Evolutionary conservation across 148 eudicot species (phyloP).

Genomic region (Selenicereus undatus): DNA sequence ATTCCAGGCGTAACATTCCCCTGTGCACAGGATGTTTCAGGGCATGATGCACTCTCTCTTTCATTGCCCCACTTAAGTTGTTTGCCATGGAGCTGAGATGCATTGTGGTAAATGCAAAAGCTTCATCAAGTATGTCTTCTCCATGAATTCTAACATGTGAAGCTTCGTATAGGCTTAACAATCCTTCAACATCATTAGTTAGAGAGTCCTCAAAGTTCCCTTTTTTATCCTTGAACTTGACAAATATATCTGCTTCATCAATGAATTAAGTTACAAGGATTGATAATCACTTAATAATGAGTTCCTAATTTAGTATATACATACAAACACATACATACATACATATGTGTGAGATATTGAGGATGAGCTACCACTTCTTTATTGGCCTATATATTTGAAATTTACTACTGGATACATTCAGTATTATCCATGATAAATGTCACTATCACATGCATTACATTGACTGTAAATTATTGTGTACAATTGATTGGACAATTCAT

Average conservation of each 20-base stretch:
- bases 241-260: slow-evolving; percentile 24
- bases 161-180: slow-evolving; percentile 43
- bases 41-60: slow-evolving; percentile 21
- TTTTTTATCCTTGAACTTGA: slow-evolving; percentile 15
- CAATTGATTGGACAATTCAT: too few species aligned
- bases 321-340: too few species aligned
- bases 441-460: too few species aligned
- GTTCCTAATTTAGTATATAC: too few species aligned
- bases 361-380: too few species aligned
- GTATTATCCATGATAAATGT: too few species aligned
- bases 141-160: slow-evolving; percentile 29
- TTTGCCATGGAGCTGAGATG: slow-evolving; percentile 10
- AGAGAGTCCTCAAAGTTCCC: slow-evolving; percentile 21
- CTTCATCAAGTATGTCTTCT: slow-evolving; percentile 38
- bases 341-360: too few species aligned
- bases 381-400: too few species aligned
- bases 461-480: too few species aligned
- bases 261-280: too few species aligned
- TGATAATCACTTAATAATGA: too few species aligned
- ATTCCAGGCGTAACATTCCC: slow-evolving; percentile 27
- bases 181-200: slow-evolving; percentile 17
- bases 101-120: slow-evolving; percentile 25
- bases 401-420: too few species aligned
- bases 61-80: neutral
- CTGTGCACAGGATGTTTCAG: slow-evolving; percentile 22